Base-by-base conservation (phyloP, 768 basidiomycete genomes). In the Amanita pallidorosea region DNA sequence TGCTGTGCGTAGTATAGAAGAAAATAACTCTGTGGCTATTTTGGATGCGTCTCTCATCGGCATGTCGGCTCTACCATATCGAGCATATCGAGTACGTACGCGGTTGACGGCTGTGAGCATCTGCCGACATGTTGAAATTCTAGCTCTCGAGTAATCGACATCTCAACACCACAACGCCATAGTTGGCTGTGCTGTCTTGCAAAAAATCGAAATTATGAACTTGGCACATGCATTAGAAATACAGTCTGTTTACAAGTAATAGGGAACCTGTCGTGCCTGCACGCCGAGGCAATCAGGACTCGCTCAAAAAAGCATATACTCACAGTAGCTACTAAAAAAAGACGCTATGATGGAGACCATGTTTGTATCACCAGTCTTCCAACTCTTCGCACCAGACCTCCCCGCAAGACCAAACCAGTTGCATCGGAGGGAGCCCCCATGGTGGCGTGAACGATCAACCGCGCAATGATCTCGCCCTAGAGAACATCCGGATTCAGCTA, bases 401-500 rank as follows among this genome's bases (percentile, higher is more conserved):
- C 50, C 9, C 42, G 42, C 20, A 22, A 11, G 18, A 37, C 2
- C n/a, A 31, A 13, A 2, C 15, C 8, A 15, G 50, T 12, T 22
- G 27, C 15, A 29, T 17, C 37, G 15, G 49, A 17, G 11, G 50
- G 12, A 37, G 34, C 8, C 2, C 60, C 64, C 51, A 72, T 60
- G 0, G 79, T 74, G 6, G 81, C 73, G 56, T 90, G 85, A 7
- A 90, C 81, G 15, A 85, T 69, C 0, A 83, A 71, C 3, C 89
- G 83, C 3, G 88, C 88, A 36, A 89, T 60, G 6, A 92, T 80
- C 61, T 92, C 88, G n/a, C 86, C 87, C 85, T 88, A 58, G 7
- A 58, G 7, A 56, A 35, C 37, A 15, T 46, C 23, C 46, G 1
- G 6, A 3, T 35, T 43, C 12, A 40, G 18, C 33, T 36, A 47